phyloP scores from a whole-genome alignment of 345 rosid species.

The Mallotus nudiflorus region DNA sequence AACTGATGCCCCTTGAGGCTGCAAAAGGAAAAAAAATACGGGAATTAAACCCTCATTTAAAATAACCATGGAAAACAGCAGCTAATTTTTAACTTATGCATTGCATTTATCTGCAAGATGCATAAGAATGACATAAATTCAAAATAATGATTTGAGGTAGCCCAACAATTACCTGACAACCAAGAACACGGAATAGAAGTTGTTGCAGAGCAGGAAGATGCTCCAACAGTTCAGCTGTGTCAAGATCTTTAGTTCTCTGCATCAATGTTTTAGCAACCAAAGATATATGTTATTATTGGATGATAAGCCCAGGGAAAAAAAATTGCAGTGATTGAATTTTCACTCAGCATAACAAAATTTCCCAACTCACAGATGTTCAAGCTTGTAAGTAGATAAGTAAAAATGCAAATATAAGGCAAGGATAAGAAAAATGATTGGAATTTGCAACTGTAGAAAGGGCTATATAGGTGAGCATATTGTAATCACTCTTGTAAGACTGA shows the following conservation, averaged over 20 bases:
- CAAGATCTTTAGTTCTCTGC: slow-evolving; percentile 93
- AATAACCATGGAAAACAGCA: not conserved
- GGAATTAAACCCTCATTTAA: slow-evolving; percentile 17
- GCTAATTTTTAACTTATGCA: not conserved
- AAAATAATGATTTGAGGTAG: not conserved
- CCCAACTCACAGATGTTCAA: too few relatives aligned
- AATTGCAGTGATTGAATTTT: not conserved
- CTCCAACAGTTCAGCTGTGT: slow-evolving; percentile 79
- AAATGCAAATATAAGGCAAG: too few relatives aligned
- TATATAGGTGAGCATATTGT: too few relatives aligned
- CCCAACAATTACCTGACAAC: slow-evolving; percentile 69
- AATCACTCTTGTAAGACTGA: too few relatives aligned
- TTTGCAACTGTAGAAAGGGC: too few relatives aligned
- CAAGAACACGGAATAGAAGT: slow-evolving; percentile 90
- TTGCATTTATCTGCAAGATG: slow-evolving; percentile 2
- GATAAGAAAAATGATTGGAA: too few relatives aligned
- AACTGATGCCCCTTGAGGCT: slow-evolving; percentile 94
- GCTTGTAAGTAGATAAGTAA: too few relatives aligned
- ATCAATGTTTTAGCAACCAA: not conserved
- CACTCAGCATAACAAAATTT: too few relatives aligned
- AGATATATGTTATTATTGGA: not conserved
- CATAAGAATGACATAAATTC: slow-evolving; percentile 5
- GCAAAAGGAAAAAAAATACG: slow-evolving; percentile 39
- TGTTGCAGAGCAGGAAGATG: slow-evolving; percentile 91
- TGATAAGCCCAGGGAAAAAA: not conserved